Base-by-base conservation (phyloP, 768 basidiomycete species). In the Clathrus columnatus region DNA sequence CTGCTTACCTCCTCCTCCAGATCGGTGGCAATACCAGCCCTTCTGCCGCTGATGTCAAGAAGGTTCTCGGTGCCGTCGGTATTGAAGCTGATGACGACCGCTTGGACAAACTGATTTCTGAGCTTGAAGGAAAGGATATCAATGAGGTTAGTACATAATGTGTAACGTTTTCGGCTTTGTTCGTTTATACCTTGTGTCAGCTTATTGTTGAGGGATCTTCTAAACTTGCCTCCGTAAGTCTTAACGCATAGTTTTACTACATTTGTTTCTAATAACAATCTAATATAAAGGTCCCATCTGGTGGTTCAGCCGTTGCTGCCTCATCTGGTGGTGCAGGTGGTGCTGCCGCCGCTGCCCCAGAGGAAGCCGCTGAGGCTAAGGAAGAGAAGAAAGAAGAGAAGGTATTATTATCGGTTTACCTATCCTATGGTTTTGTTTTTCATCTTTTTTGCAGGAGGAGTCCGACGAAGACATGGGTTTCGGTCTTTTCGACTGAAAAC, bases 391-490 rank as follows among this genome's bases (percentile, higher is more conserved):
- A 94, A 68, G 87, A 89, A 69, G 89, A 92, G 71, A 88, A 91
- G 83, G 87, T 83, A 29, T 27, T 79, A 24, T 23, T 11, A 20
- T 45, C 41, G 4, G 46, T 59, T 32, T 32, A 43, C 36, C 14
- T 8, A 0, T 2, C 7, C 45, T 20, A 41, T 46, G 6, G 26
- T 36, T 18, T 26, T 16, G 50, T 49, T 23, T 47, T 56, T 2
- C 50, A 29, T 4, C 14, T 18, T 29, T 51, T 58, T 32, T 59
- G 54, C 68, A 91, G 86, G 87, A 91, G 74, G 91, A 94, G 70
- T 91, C 88, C 54, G 92, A 95, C 79, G 94, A 96, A 64, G 94
- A 96, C 75, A 96, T 96, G 92, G 92, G 93, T 78, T 97, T 97
- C 73, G 93, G 93, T 76, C 81, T 96, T 61, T 96, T 96, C 79